Conservation (phyloP, 768 basidiomycete species). For the Mycena filopes region DNA sequence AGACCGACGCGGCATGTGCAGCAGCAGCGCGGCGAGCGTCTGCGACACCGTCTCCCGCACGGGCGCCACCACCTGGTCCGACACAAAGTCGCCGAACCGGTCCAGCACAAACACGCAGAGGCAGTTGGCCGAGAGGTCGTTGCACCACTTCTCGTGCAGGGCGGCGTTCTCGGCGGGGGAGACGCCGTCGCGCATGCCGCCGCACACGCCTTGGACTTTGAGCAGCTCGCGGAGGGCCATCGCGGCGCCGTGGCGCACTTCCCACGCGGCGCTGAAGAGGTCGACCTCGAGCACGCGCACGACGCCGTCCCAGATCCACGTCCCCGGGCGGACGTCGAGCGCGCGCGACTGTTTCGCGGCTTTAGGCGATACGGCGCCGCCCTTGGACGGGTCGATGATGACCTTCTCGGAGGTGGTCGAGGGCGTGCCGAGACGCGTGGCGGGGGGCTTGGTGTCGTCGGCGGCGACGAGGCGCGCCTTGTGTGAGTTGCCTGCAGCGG, state of each 20-base stretch:
- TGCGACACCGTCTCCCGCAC: conserved; percentile 97
- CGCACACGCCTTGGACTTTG: conserved; percentile 82
- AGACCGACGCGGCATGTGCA: conserved; percentile 88
- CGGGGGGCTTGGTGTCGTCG: conserved; percentile 59
- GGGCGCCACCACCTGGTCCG: conserved; percentile 96
- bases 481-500: conserved; percentile 63
- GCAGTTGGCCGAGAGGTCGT: conserved; percentile 85
- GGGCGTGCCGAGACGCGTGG: conserved; percentile 67
- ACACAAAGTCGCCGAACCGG: conserved; percentile 97
- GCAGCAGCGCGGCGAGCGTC: conserved; percentile 87
- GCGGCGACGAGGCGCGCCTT: conserved; percentile 81
- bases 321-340: conserved; percentile 77
- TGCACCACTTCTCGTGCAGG: conserved; percentile 89
- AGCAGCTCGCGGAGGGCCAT: conserved; percentile 91
- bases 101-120: conserved; percentile 93
- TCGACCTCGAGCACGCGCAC: conserved; percentile 84
- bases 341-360: conserved; percentile 80
- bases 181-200: conserved; percentile 77
- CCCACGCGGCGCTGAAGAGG: conserved; percentile 89
- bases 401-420: conserved; percentile 65
- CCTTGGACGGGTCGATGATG: conserved; percentile 82
- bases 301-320: conserved; percentile 90
- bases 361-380: conserved; percentile 86
- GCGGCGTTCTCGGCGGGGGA: conserved; percentile 67
- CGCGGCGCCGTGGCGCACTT: conserved; percentile 93